A percentile compares a stretch with the other conserved stretches of the same genome.
Conservation (phyloP, 306 rosid genomes). For the Gleditsia sinensis region DNA sequence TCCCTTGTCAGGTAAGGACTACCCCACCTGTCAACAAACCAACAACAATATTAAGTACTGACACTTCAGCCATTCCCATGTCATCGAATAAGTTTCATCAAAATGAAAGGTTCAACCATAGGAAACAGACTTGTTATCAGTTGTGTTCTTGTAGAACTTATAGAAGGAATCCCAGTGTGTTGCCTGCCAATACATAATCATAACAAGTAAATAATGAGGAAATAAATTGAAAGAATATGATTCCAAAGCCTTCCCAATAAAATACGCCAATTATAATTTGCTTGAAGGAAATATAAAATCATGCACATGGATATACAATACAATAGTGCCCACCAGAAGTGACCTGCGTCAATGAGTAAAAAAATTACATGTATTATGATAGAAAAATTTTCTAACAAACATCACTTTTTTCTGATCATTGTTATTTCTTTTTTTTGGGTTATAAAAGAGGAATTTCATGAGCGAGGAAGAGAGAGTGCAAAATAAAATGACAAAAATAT, state of each 20-base stretch:
- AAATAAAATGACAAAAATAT: neutral
- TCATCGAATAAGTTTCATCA: conserved; percentile 11
- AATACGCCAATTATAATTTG: conserved; percentile 7
- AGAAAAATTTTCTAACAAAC: conserved; percentile 13
- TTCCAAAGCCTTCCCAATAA: neutral
- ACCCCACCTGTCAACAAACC: conserved; percentile 80
- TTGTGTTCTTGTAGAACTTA: conserved; percentile 80
- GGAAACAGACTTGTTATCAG: conserved; percentile 80
- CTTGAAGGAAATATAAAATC: neutral
- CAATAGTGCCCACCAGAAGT: conserved; percentile 17
- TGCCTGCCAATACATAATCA: conserved; percentile 59
- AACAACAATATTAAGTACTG: conserved; percentile 26
- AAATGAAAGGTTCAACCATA: conserved; percentile 14
- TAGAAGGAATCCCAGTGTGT: conserved; percentile 93
- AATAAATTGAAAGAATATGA: conserved; percentile 20
- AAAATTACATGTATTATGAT: neutral
- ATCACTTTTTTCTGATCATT: conserved; percentile 4
- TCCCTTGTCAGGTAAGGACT: conserved; percentile 84
- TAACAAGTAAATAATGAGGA: conserved; percentile 21
- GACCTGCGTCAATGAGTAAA: conserved; percentile 3
- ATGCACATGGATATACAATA: neutral
- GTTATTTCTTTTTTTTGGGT: too few species aligned
- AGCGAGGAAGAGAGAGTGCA: neutral
- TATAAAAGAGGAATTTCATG: neutral
- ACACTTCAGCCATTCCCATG: conserved; percentile 15